Evolutionary conservation across 129 eudicot species (phyloP).

Genomic region (Cynara cardunculus): DNA sequence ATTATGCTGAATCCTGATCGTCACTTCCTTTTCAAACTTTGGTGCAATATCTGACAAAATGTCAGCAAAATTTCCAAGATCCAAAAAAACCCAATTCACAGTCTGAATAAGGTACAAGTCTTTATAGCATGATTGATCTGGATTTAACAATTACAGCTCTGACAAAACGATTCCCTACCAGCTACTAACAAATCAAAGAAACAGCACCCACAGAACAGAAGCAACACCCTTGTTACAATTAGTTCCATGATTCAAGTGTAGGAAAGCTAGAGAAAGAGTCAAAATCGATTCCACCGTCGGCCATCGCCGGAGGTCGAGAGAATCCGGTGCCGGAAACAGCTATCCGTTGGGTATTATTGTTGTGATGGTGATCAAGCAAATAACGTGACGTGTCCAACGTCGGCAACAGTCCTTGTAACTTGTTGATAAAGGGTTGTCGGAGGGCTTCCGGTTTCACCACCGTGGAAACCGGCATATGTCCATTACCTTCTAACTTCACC

Average conservation of each 20-base stretch:
- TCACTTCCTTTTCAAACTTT: conserved; percentile 5
- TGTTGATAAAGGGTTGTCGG: conserved; percentile 29
- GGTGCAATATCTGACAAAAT: conserved; percentile 4
- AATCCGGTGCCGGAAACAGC: conserved; percentile 22
- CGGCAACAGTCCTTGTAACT: conserved; percentile 45
- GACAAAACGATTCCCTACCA: conserved; percentile 11
- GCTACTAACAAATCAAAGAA: conserved; percentile 12
- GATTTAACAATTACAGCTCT: conserved; percentile 10
- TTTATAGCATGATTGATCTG: conserved; percentile 8
- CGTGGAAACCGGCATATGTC: conserved; percentile 34
- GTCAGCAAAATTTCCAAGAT: background rate
- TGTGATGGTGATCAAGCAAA: conserved; percentile 38
- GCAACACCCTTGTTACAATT: conserved; percentile 5
- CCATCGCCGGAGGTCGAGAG: background rate
- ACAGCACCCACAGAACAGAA: background rate
- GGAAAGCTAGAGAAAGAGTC: conserved; percentile 65
- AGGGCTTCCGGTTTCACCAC: conserved; percentile 71
- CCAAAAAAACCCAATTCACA: background rate
- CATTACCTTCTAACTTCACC: conserved; percentile 28
- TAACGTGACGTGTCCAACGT: conserved; percentile 78
- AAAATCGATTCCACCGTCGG: conserved; percentile 33
- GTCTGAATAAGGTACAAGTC: conserved; percentile 8
- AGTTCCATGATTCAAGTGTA: conserved; percentile 74
- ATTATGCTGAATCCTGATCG: background rate
- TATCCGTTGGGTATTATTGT: conserved; percentile 11